A percentile compares a stretch with the other conserved stretches of the same genome.
phyloP scores from a whole-genome alignment of 139 green algal species.

The Chara braunii region DNA sequence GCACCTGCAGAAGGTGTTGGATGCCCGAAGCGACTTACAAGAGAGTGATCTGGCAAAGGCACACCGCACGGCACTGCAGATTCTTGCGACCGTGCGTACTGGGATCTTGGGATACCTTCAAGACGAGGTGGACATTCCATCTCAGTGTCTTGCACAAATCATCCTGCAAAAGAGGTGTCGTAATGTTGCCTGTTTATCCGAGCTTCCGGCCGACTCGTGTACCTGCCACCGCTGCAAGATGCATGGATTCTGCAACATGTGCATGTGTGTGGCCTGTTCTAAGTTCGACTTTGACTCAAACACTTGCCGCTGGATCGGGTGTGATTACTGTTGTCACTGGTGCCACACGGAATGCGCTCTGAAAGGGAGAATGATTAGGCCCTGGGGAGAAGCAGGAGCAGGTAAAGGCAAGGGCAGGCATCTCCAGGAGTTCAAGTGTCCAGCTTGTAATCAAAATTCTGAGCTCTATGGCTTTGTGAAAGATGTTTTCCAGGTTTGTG shows the following conservation, averaged over 20 bases:
- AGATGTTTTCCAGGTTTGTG: slow-evolving; percentile 31
- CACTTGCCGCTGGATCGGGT: slow-evolving; percentile 34
- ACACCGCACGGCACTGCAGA: slow-evolving; percentile 4
- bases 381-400: no score
- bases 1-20: no score
- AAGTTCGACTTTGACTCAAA: slow-evolving; percentile 38
- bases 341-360: slow-evolving; percentile 36
- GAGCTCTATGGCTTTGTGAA: slow-evolving; percentile 36
- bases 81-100: slow-evolving; percentile 24
- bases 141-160: slow-evolving; percentile 7
- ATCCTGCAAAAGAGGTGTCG: slow-evolving; percentile 23
- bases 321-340: slow-evolving; percentile 30
- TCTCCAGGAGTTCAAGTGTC: slow-evolving; percentile 26
- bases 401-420: no score
- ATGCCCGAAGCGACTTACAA: no score
- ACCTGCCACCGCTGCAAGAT: slow-evolving; percentile 6
- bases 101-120: slow-evolving; percentile 34
- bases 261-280: slow-evolving; percentile 31
- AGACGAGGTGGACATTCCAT: slow-evolving; percentile 13
- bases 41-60: neutral
- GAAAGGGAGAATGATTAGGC: no score
- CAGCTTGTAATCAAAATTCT: slow-evolving; percentile 13
- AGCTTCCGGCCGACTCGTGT: slow-evolving; percentile 22
- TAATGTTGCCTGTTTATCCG: slow-evolving; percentile 29
- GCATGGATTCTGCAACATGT: slow-evolving; percentile 30